A percentile compares a stretch with the other conserved stretches of the same genome.
Conservation (phyloP, 2,329 filamentous ascomycete genomes). For the Leptographium procerum region DNA sequence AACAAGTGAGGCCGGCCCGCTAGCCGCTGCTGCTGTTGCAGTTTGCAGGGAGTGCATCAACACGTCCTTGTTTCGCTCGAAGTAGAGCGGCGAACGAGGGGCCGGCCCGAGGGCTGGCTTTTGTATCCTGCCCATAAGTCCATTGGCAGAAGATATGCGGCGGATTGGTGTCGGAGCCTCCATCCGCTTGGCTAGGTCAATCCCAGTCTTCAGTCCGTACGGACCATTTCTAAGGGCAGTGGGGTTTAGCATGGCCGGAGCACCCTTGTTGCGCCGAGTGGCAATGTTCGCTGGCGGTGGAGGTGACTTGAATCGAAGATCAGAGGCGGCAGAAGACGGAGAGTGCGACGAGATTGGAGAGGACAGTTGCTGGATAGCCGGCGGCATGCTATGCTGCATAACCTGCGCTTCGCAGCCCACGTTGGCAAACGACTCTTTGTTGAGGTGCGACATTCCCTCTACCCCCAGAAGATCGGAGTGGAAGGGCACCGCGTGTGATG, state of each 20-base stretch:
- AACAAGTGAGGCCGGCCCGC: slow-evolving; percentile 25
- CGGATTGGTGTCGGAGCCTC: slow-evolving; percentile 39
- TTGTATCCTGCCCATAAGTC: slow-evolving; percentile 29
- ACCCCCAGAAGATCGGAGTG: slow-evolving; percentile 10
- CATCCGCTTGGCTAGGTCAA: slow-evolving; percentile 33
- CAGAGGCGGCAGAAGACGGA: slow-evolving; percentile 18
- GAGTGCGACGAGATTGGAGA: slow-evolving; percentile 21
- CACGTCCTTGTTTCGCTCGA: slow-evolving; percentile 33
- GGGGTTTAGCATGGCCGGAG: slow-evolving; percentile 36
- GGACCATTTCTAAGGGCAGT: slow-evolving; percentile 33
- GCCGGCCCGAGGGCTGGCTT: slow-evolving; percentile 22
- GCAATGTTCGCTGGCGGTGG: slow-evolving; percentile 42
- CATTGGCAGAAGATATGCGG: slow-evolving; percentile 40
- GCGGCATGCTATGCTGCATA: neutral
- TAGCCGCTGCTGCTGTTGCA: slow-evolving; percentile 11
- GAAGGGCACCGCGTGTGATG: slow-evolving; percentile 6
- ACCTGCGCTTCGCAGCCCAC: slow-evolving; percentile 4
- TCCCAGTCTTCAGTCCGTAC: slow-evolving; percentile 32
- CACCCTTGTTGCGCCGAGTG: slow-evolving; percentile 38
- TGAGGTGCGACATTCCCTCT: slow-evolving; percentile 2
- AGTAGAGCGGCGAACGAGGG: slow-evolving; percentile 31
- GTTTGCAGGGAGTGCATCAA: slow-evolving; percentile 26
- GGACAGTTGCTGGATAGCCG: slow-evolving; percentile 14
- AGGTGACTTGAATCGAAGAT: slow-evolving; percentile 34
- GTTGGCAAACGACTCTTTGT: slow-evolving; percentile 2